Conservation (phyloP, 371 early-diverging fungal species). For the Caulochytrium protostelioides region DNA sequence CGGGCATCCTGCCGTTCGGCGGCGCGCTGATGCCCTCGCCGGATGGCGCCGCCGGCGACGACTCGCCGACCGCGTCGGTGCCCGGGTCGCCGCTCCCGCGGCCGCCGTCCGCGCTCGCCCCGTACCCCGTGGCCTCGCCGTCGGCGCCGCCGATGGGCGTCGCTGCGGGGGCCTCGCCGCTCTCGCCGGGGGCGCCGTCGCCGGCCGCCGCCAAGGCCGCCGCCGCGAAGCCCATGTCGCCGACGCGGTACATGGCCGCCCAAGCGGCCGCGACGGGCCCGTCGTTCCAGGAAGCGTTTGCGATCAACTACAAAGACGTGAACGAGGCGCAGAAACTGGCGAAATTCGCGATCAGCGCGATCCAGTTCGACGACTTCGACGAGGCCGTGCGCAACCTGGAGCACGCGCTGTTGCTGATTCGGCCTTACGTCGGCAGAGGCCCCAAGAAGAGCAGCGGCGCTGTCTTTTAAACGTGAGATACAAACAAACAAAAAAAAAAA, state of each 20-base stretch:
- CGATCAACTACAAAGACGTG: conserved; percentile 34
- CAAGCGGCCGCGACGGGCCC: conserved; percentile 1
- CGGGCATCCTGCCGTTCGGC: not conserved
- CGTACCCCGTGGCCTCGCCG: too few relatives aligned
- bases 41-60: too few relatives aligned
- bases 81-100: too few relatives aligned
- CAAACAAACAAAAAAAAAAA: too few relatives aligned
- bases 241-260: not conserved
- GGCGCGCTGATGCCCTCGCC: too few relatives aligned
- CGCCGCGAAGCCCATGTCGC: conserved; percentile 1
- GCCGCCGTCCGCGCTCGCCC: too few relatives aligned
- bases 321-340: conserved; percentile 63
- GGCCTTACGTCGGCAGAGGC: too few relatives aligned
- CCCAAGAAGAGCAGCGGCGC: too few relatives aligned
- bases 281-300: conserved; percentile 4
- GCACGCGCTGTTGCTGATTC: conserved; percentile 35
- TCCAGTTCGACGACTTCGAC: conserved; percentile 77
- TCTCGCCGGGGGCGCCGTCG: not conserved
- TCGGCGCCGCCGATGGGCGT: too few relatives aligned
- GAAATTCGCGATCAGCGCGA: conserved; percentile 78
- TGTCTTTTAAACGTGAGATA: too few relatives aligned
- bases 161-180: too few relatives aligned
- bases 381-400: conserved; percentile 64
- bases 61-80: too few relatives aligned
- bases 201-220: conserved; percentile 1